Evolutionary conservation across 176 grass and related monocot species (phyloP).

Genomic region (Aegilops tauschii): DNA sequence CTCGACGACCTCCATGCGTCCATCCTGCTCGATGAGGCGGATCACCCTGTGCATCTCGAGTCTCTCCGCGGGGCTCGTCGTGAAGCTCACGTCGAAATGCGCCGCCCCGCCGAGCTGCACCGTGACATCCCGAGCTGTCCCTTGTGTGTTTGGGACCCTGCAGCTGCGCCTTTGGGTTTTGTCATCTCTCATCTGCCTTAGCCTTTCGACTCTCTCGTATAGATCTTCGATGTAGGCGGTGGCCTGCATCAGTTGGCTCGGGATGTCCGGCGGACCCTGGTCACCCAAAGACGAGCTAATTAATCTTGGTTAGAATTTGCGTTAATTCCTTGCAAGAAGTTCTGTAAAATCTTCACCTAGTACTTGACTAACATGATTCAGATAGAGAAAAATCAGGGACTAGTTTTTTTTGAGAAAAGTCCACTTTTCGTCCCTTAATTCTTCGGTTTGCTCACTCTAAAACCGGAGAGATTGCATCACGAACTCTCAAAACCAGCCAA

Average conservation of each 20-base stretch:
- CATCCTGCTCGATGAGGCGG: not conserved
- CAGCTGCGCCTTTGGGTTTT: not conserved
- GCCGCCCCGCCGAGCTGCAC: not conserved
- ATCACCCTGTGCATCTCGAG: conserved; percentile 11
- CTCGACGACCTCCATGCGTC: not conserved
- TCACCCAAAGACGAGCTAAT: not conserved
- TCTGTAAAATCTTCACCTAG: too few relatives aligned
- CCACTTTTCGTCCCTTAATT: too few relatives aligned
- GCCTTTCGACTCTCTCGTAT: conserved; percentile 26
- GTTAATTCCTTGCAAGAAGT: too few relatives aligned
- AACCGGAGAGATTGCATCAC: too few relatives aligned
- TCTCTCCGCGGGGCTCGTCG: not conserved
- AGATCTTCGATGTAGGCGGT: conserved; percentile 27
- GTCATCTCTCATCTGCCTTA: conserved; percentile 31
- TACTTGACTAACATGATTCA: too few relatives aligned
- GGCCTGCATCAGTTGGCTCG: not conserved
- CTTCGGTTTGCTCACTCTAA: too few relatives aligned
- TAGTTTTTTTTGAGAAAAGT: too few relatives aligned
- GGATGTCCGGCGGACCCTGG: conserved; percentile 12
- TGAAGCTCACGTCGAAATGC: conserved; percentile 21
- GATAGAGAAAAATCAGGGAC: too few relatives aligned
- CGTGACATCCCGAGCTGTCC: not conserved
- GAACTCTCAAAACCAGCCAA: too few relatives aligned
- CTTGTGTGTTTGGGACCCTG: not conserved
- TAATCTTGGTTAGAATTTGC: too few relatives aligned